Evolutionary conservation across 768 basidiomycete species (phyloP), one percentile per base, ranked within the genome.

Genomic region (Fomitopsis serialis): DNA sequence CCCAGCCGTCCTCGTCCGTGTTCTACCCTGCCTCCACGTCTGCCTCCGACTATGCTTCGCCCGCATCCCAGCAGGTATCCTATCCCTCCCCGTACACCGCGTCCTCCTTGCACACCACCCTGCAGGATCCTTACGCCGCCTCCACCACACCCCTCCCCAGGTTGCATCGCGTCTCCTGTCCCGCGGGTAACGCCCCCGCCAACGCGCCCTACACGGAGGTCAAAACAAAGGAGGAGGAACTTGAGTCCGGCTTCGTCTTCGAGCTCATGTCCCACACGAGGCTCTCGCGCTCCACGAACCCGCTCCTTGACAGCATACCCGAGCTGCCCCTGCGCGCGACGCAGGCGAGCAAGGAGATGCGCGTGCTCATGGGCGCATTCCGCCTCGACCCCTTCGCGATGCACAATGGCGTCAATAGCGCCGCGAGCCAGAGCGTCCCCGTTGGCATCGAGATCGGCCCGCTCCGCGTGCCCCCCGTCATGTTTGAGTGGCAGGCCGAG

Each of bases 361-460:
- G 83, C 50, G 71, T 72, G 45, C 82, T 89, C 81, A 91, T 91
- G 88, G 79, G 80, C 42, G 80, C 83, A 21, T 87, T 90, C 66
- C 78, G 88, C 8, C 75, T 89, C 59, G 85, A 89, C 66, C 87
- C 86, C 0, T 90, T 90, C 59, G 78, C 86, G 27, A 64, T 69
- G 22, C 67, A 68, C 70, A 81, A 86, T 57, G 79, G 73, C 54
- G 70, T 74, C 36, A 74, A 74, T 43, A 72, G 74, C 3, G 54
- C 59, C 35, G 61, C 56, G 5, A 54, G 46, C 15, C 49, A 53
- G 44, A 47, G 54, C 22, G 54, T 50, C 40, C 54, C 59, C 19
- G 49, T 50, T 42, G 63, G 61, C 34, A 57, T 77, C 50, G 78
- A 80, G 50, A 77, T 83, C 4, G 77, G 78, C 1, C 80, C 87